Conservation (phyloP, 192 early-diverging fungal species). For the Coemansia sp. region DNA sequence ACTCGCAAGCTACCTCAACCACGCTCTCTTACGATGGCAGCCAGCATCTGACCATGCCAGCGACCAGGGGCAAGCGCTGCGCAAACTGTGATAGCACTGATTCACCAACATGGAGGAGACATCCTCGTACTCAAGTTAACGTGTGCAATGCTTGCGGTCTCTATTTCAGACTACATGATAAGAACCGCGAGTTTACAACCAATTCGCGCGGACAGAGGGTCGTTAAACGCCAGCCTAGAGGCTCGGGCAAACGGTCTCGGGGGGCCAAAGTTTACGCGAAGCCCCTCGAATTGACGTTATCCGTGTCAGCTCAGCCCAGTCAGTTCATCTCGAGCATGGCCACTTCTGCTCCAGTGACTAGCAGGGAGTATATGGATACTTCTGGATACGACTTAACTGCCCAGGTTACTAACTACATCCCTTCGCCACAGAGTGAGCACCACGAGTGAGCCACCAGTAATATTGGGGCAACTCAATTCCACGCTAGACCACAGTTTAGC, state of each 20-base stretch:
- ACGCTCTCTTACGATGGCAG: background rate
- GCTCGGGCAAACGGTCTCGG: background rate
- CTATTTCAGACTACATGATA: slow-evolving; percentile 23
- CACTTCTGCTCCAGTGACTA: background rate
- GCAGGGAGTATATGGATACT: background rate
- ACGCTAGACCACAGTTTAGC: too few species aligned
- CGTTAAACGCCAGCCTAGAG: slow-evolving; percentile 26
- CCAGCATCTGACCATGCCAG: background rate
- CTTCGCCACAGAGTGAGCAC: background rate
- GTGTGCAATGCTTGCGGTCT: slow-evolving; percentile 46
- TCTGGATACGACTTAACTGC: background rate
- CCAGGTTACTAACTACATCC: background rate
- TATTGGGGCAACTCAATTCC: too few species aligned
- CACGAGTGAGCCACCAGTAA: background rate
- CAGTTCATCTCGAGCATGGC: too few species aligned
- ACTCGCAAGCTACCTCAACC: background rate
- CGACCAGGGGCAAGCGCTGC: background rate
- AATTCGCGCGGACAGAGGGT: slow-evolving; percentile 16
- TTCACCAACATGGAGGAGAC: slow-evolving; percentile 36
- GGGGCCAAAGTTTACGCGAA: background rate
- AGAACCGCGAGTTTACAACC: slow-evolving; percentile 10
- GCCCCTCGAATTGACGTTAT: background rate
- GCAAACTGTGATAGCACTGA: slow-evolving; percentile 2
- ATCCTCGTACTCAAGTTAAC: background rate
- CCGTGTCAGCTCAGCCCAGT: background rate